A percentile compares a stretch with the other conserved stretches of the same genome.
Evolutionary conservation across 2,329 filamentous ascomycete species (phyloP).

Genomic region (Clonostachys rhizophaga): DNA sequence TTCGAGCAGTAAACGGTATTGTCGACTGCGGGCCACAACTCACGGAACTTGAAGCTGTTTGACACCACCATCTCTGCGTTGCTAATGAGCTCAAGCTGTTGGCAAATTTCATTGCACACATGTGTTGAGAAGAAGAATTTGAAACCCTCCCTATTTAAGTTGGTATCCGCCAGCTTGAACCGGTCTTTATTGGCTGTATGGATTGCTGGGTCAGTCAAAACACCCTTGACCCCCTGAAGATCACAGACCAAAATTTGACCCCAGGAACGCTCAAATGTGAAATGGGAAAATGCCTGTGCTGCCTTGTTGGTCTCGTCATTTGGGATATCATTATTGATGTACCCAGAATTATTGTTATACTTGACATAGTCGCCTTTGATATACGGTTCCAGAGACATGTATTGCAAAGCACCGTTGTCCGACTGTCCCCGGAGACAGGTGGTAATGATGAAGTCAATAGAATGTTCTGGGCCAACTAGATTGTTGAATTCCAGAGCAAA

Average conservation of each 20-base stretch:
- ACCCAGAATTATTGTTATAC: constrained; percentile 28
- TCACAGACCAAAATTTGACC: constrained; percentile 26
- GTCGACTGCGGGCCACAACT: constrained; percentile 20
- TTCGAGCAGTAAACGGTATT: constrained; percentile 28
- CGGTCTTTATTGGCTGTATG: constrained; percentile 23
- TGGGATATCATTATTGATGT: constrained; percentile 15
- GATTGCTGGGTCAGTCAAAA: constrained; percentile 29
- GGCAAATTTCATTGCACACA: constrained; percentile 23
- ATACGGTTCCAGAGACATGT: constrained; percentile 26
- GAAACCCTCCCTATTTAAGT: constrained; percentile 24
- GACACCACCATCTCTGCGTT: constrained; percentile 9
- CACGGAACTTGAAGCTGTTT: constrained; percentile 15
- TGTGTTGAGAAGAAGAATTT: constrained; percentile 30
- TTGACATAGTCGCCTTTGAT: constrained; percentile 27
- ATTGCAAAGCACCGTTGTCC: constrained; percentile 2
- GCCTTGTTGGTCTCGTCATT: constrained; percentile 15
- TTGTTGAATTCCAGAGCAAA: constrained; percentile 34
- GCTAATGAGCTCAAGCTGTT: constrained; percentile 18
- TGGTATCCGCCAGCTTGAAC: constrained; percentile 24
- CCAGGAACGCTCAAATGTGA: constrained; percentile 31
- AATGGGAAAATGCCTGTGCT: constrained; percentile 34
- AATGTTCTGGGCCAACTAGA: constrained; percentile 11
- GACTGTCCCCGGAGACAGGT: constrained; percentile 17
- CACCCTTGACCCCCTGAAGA: constrained; percentile 26
- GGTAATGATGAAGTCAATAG: constrained; percentile 24